Base-by-base conservation (phyloP, 1,284 basidiomycete species). In the Vanrija sp. region DNA sequence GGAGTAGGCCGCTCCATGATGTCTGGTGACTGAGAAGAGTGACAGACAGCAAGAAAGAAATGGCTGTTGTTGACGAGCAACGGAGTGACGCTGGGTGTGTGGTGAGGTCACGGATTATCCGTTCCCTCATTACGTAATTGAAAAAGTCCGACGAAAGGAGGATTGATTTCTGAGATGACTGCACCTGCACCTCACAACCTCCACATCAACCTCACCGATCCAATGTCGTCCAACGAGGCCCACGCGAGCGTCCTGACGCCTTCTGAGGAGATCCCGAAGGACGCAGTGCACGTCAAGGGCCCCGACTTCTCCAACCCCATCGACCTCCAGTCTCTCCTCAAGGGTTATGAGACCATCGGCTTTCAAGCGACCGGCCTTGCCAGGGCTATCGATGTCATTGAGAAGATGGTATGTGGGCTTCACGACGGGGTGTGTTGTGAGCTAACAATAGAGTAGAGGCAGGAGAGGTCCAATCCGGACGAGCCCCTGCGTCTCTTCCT, bases 341-440 rank as follows among this genome's bases (percentile, higher is more conserved):
- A 79, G 43, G 86, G 84, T 66, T 98, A 96, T 78, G 85, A 88
- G 68, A 84, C 85, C 19, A 96, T 98, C 51, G 95, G 95, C 15
- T 98, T 98, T 71, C 95, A 98, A 74, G 95, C 95, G 15, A 92
- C 87, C 44, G 93, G 89, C 52, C 79, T 99, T 6, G 88, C 88
- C 2, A 85, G 83, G 65, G 95, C 95, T 0, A 90, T 97, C 42
- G 63, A 73, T 40, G 63, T 77, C 12, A 66, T 78, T 3, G 75
- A 78, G 28, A 66, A 78, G 59, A 77, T 78, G 77, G 75, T 75
- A 49, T 52, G 81, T 69, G 16, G 14, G 40, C 18, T 39, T 15
- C 9, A 14, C 34, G 4, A 34, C 9, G 34, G 34, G 43, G 6
- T 56, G 19, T 7, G n/a, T 19, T 23, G 5, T 26, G 28, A 21